Evolutionary conservation across 345 rosid species (phyloP).

Genomic region (Psidium friedrichsthalianum): DNA sequence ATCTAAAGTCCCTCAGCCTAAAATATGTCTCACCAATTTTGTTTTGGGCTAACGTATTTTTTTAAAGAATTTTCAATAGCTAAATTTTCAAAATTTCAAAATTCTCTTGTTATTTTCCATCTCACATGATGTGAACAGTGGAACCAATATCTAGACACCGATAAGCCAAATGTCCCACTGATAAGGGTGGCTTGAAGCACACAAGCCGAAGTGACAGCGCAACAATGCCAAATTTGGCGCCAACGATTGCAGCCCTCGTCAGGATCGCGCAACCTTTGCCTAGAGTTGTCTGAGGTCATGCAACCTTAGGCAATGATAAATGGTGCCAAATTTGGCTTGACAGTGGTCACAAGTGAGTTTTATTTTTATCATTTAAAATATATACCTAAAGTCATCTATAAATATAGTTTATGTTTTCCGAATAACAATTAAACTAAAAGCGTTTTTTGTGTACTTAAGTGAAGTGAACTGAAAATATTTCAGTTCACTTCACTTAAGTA

Average conservation of each 20-base stretch:
- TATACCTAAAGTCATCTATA: not conserved
- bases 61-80: not conserved
- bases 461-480: too few species aligned
- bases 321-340: not conserved
- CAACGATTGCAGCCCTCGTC: not conserved
- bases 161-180: too few species aligned
- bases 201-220: too few species aligned
- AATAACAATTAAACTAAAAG: too few species aligned
- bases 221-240: too few species aligned
- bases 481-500: too few species aligned
- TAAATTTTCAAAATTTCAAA: not conserved
- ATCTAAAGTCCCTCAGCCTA: not conserved
- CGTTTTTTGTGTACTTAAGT: too few species aligned
- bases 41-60: not conserved
- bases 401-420: not conserved
- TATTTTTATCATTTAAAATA: not conserved
- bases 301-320: accelerated
- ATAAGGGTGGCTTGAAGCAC: too few species aligned
- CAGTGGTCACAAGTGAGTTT: accelerated
- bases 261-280: too few species aligned
- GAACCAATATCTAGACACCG: not conserved
- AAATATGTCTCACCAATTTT: not conserved
- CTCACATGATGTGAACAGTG: accelerated
- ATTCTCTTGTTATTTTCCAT: not conserved
- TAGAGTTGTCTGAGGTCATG: not conserved